Conservation (phyloP, 805 yeast genomes). For the Saccharomycopsis microspora region DNA sequence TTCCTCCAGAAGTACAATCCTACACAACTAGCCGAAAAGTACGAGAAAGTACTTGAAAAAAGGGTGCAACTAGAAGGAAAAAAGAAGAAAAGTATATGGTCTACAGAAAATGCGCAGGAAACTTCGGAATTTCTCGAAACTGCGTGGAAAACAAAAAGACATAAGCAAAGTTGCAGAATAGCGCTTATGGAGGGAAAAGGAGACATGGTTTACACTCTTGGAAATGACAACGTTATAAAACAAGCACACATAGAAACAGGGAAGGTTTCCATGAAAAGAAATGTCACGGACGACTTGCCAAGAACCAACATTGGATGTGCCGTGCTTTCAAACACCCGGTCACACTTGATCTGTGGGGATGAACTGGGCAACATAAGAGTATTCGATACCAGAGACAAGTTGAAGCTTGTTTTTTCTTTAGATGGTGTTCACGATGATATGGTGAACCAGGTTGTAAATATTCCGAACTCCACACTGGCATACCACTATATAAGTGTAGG, state of each 20-base stretch:
- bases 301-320: constrained; percentile 21
- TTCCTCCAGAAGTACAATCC: constrained; percentile 49
- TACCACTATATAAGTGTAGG: constrained; percentile 77
- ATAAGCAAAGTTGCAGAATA: constrained; percentile 78
- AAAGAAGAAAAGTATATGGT: constrained; percentile 36
- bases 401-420: constrained; percentile 32
- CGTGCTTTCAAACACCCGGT: constrained; percentile 24
- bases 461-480: constrained; percentile 46
- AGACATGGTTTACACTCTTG: constrained; percentile 53
- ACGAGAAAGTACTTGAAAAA: constrained; percentile 19
- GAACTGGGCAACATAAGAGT: constrained; percentile 63
- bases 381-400: constrained; percentile 42
- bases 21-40: constrained; percentile 29
- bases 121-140: constrained; percentile 22
- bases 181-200: constrained; percentile 54
- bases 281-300: constrained; percentile 18
- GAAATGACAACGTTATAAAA: constrained; percentile 72
- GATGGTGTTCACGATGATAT: constrained; percentile 62
- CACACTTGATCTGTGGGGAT: constrained; percentile 39
- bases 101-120: constrained; percentile 2
- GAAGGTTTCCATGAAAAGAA: constrained; percentile 49
- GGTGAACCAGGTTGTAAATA: constrained; percentile 59
- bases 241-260: constrained; percentile 65
- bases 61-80: constrained; percentile 19
- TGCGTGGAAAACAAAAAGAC: constrained; percentile 81